Evolutionary conservation across 2,329 filamentous ascomycete species (phyloP), one percentile per base, ranked within the genome.

Genomic region (Acephala macrosclerotiorum): DNA sequence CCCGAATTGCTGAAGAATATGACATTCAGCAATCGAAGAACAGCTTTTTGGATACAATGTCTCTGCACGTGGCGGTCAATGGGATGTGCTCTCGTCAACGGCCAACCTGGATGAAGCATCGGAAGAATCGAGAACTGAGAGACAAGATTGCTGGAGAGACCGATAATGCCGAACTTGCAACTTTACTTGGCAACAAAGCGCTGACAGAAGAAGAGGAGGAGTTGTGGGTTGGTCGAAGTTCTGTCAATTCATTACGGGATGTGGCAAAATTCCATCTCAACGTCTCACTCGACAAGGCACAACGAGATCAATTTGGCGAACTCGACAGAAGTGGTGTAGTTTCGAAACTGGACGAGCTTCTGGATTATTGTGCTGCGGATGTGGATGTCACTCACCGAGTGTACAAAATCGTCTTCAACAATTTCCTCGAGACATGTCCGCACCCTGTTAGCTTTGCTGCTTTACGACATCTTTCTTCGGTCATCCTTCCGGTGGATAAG

Each of bases 381-480:
- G 96, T 99, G 20, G 89, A 90, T 40, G 89, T 97, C 72, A 99
- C 96, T 0, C 96, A 99, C 74, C 89, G 89, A 57, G 92, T 99
- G n/a, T 99, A 95, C 79, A 90, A 93, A 76, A 93, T 93, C 66
- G 94, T 98, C 1, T 96, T 99, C 69, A 93, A 94, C 0, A 91
- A 91, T 65, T 99, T 97, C 73, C 82, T 97, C 22, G 84, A 93
- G 53, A 92, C 92, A 29, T 99, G 96, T 75, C 96, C 96, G 0
- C 96, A 99, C 78, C 96, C 96, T 0, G 96, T 99, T 74, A 98
- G 94, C 79, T 99, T 99, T 75, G 95, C 93, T 2, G 96, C 96
- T 1, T 83, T 99, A 20, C 87, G 96, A 18, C 96, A 98, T 77
- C 84, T 99, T n/a, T 94, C 94, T 0, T 91, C 94, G 0, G 94